Conservation (phyloP, 2,329 filamentous ascomycete species). For the Neophaeococcomyces mojaviensis region DNA sequence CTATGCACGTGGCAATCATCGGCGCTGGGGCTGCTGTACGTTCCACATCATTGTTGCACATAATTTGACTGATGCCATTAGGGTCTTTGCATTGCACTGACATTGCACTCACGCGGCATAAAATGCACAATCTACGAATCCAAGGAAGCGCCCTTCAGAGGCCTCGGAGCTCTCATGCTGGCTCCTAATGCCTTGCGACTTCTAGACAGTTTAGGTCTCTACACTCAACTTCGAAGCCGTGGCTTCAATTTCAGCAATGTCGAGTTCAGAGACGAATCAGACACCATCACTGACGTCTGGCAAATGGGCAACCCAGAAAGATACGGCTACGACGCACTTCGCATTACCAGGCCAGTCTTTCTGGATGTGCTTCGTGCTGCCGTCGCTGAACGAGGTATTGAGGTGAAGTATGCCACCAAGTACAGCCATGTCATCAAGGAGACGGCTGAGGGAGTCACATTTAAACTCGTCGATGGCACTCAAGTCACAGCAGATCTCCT, state of each 20-base stretch:
- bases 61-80: not conserved
- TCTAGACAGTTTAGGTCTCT: constrained; percentile 45
- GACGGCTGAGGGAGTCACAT: constrained; percentile 8
- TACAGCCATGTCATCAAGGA: constrained; percentile 8
- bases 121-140: constrained; percentile 46
- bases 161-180: constrained; percentile 52
- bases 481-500: constrained; percentile 20
- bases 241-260: constrained; percentile 48
- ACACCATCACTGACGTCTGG: constrained; percentile 9
- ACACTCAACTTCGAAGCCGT: constrained; percentile 36
- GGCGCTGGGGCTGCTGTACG: constrained; percentile 40
- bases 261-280: constrained; percentile 36
- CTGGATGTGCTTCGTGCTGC: constrained; percentile 5
- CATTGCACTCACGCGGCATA: constrained; percentile 47
- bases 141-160: constrained; percentile 37
- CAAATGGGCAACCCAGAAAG: constrained; percentile 14
- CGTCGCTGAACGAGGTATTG: constrained; percentile 5
- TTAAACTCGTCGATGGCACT: constrained; percentile 17
- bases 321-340: constrained; percentile 24
- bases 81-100: constrained; percentile 49
- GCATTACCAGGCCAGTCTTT: constrained; percentile 13
- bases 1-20: constrained; percentile 36
- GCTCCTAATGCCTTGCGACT: constrained; percentile 52
- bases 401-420: constrained; percentile 8
- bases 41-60: not conserved